These are phyloP conservation scores for Phialophora expanda DNA, from an alignment of 2,329 filamentous ascomycete genomes.

Conservation along the genomic window DNA sequence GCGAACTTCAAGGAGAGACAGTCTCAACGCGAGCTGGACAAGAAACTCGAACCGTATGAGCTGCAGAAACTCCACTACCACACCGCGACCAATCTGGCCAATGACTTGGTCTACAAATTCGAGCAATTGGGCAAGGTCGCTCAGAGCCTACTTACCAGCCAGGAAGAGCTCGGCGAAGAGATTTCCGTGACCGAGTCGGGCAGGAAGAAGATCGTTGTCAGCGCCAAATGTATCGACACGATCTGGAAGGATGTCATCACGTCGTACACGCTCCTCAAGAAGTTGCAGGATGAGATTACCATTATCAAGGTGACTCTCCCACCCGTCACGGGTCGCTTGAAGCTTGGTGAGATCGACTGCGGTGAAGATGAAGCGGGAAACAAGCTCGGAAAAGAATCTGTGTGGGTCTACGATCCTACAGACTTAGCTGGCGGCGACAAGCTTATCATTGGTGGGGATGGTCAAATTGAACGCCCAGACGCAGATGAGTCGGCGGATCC, in stretches of 20 bases:
- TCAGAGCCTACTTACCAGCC: conserved; percentile 11
- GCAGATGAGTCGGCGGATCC: not conserved
- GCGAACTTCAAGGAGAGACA: not conserved
- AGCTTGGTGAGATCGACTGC: not conserved
- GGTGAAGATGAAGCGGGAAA: not conserved
- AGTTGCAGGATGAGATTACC: conserved; percentile 3
- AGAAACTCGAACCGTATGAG: not conserved
- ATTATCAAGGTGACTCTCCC: not conserved
- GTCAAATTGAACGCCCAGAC: not conserved
- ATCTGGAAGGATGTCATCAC: conserved; percentile 24
- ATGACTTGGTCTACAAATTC: conserved; percentile 19
- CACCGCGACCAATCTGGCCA: not conserved
- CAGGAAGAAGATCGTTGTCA: conserved; percentile 22
- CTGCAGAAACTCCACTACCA: conserved; percentile 2
- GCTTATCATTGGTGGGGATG: not conserved
- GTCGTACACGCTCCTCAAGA: conserved; percentile 8
- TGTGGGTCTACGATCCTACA: conserved; percentile 7
- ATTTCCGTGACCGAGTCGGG: conserved; percentile 3
- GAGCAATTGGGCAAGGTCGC: conserved; percentile 23
- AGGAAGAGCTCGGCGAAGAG: conserved; percentile 17
- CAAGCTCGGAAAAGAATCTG: not conserved
- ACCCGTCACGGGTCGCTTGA: not conserved
- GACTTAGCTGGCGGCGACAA: not conserved
- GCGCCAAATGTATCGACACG: conserved; percentile 23
- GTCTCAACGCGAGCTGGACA: not conserved